Percentiles rank a stretch among this genome's conserved stretches.
Evolutionary conservation across 257 asterid genomes (phyloP).

Genomic region (Echium plantagineum): DNA sequence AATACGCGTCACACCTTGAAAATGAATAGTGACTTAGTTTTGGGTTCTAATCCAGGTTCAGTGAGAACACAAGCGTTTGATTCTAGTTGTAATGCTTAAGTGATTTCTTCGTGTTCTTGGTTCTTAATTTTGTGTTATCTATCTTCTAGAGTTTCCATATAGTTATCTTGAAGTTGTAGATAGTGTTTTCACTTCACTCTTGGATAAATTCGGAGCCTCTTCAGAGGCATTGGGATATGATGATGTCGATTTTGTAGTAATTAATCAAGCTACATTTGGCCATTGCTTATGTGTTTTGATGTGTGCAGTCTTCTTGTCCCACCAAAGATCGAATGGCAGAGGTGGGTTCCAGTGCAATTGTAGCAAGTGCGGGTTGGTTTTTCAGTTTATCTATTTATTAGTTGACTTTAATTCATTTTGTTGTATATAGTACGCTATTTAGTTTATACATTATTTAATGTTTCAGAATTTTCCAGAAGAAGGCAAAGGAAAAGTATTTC

Average conservation of each 20-base stretch:
- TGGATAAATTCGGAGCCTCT: no score
- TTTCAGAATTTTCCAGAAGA: conserved; percentile 65
- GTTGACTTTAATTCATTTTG: conserved; percentile 1
- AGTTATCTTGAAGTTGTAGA: not conserved
- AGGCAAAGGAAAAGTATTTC: conserved; percentile 40
- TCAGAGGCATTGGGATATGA: no score
- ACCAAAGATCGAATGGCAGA: conserved; percentile 25
- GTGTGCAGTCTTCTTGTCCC: conserved; percentile 49
- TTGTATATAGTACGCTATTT: not conserved
- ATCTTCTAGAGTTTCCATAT: not conserved
- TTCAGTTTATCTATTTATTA: conserved; percentile 14
- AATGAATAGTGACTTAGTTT: no score
- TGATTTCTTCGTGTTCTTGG: not conserved
- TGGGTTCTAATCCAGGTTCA: no score
- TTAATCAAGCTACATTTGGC: not conserved
- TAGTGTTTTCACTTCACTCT: not conserved
- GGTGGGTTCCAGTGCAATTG: conserved; percentile 25
- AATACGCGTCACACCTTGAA: no score
- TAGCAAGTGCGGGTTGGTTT: conserved; percentile 74
- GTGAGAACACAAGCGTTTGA: not conserved
- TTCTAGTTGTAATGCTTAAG: not conserved
- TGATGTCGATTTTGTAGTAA: not conserved
- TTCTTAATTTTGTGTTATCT: not conserved
- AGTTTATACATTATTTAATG: conserved; percentile 6
- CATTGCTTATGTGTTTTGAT: conserved; percentile 9